Evolutionary conservation across 768 basidiomycete species (phyloP), one percentile per base, ranked within the genome.

Genomic region (Calocera cornea): DNA sequence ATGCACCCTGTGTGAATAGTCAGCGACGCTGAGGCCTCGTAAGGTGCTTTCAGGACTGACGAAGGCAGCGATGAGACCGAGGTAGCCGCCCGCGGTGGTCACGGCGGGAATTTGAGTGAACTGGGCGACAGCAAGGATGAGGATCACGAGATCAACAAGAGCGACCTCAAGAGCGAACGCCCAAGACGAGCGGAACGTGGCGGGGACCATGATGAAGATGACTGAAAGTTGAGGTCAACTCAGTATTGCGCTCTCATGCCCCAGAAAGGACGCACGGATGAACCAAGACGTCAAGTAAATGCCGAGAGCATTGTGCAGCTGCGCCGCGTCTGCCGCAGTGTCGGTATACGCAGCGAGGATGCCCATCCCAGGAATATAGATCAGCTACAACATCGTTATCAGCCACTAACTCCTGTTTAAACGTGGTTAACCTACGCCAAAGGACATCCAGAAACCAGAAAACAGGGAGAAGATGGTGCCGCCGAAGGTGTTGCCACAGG

Each of bases 301-400:
- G 1, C 87, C 90, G 14, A 93, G 71, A 0, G 88, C 90, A 63
- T 82, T 81, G 5, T 71, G 63, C 14, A 87, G 73, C 72, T 86
- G 82, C 16, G 22, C 68, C 0, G 70, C 50, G 12, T 60, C 65
- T 0, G 73, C 72, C 0, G 66, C 64, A n/a, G 68, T 70, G 0
- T 69, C 65, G 0, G 71, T 64, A 72, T 86, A 92, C 0, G 90
- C 83, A 0, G 79, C 74, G 2, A 71, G 12, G 54, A 92, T 81
- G 16, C 90, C 90, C 2, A 82, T 83, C 31, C 82, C 80, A 1
- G 92, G 92, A 60, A 90, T 82, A 73, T 87, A 76, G 71, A 94
- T 85, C 54, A 60, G 19, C 54, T 60, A 19, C 31, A 27, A 7
- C 2, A 27, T 10, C 8, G 2, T 2, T 33, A 10, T 60, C 31